Conservation (phyloP, 805 yeast species). For the Geotrichum ghanense region DNA sequence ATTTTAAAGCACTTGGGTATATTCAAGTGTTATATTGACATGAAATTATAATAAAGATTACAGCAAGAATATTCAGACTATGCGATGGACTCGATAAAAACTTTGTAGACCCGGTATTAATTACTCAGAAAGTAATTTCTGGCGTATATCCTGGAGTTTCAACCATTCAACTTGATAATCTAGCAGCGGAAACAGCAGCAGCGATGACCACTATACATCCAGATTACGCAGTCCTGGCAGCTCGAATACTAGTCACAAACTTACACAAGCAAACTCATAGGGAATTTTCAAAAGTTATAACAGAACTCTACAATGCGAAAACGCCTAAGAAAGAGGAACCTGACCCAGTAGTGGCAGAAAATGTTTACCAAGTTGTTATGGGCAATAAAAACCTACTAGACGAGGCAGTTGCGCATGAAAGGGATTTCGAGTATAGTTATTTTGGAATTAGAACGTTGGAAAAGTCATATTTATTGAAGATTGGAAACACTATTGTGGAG, state of each 20-base stretch:
- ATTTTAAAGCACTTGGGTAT: neutral
- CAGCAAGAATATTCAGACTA: conserved; percentile 85
- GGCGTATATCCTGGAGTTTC: conserved; percentile 98
- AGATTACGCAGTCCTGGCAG: conserved; percentile 89
- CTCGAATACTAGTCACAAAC: conserved; percentile 89
- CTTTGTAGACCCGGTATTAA: conserved; percentile 89
- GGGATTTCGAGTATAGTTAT: conserved; percentile 70
- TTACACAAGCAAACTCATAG: conserved; percentile 90
- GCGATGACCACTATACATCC: conserved; percentile 96
- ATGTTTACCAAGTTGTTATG: conserved; percentile 51
- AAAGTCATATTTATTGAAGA: conserved; percentile 66
- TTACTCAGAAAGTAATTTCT: conserved; percentile 88
- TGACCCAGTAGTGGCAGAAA: conserved; percentile 60
- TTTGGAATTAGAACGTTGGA: conserved; percentile 87
- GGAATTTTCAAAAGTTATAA: conserved; percentile 67
- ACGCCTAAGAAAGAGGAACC: conserved; percentile 67
- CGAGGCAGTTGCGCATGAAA: conserved; percentile 58
- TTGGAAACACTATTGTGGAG: conserved; percentile 61
- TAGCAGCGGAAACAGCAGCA: conserved; percentile 95
- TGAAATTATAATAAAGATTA: conserved; percentile 47
- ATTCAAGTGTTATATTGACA: no score
- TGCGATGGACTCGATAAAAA: conserved; percentile 88
- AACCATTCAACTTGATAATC: conserved; percentile 71
- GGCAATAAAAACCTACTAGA: conserved; percentile 55
- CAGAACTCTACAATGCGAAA: conserved; percentile 60